Evolutionary conservation across 179 eudicot genomes (phyloP), one percentile per base, ranked within the genome.

Genomic region (Dionaea muscipula): DNA sequence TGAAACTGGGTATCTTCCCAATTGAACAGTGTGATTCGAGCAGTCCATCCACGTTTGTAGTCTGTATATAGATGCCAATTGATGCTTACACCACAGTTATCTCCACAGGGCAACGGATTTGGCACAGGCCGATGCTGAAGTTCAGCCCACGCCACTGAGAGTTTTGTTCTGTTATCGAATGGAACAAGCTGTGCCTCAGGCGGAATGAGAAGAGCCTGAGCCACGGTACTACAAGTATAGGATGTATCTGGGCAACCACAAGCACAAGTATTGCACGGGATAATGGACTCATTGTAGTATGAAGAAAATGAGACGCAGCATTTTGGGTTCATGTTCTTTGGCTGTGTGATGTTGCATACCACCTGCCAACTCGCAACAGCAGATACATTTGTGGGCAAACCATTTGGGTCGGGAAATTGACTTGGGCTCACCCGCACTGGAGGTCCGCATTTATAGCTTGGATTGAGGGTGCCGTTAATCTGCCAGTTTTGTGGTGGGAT

Each of bases 201-300:
- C 3, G 94, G 97, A 24, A 90, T 67, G 19, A 83, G 75, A 61
- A 86, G 76, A 23, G 97, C 78, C 1, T 81, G 73, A 14, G 78
- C 72, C 0, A 62, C 68, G 9, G 83, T 67, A 53, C 78, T 80
- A 40, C 97, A 90, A 0, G 73, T 74, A 16, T 59, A 57, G 26
- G 67, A 68, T 0, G 86, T 69, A 36, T 56, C 65, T 15, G 67
- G 59, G 68, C 97, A 90, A 6, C 95, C 97, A 60, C 97, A 90
- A 8, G 97, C 97, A 51, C 97, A 90, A 0, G 97, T 90, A 37
- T 75, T 79, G 63, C 97, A 90, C 0, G 97, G 97, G 45, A 90
- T 60, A 0, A 81, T 78, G 6, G 97, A 86, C 21, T 85, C 86
- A 17, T 86, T 90, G 72, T 65, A 78, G 69, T 72, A 90, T 3